phyloP scores from a whole-genome alignment of 768 basidiomycete species.

The Tulasnella sp. region DNA sequence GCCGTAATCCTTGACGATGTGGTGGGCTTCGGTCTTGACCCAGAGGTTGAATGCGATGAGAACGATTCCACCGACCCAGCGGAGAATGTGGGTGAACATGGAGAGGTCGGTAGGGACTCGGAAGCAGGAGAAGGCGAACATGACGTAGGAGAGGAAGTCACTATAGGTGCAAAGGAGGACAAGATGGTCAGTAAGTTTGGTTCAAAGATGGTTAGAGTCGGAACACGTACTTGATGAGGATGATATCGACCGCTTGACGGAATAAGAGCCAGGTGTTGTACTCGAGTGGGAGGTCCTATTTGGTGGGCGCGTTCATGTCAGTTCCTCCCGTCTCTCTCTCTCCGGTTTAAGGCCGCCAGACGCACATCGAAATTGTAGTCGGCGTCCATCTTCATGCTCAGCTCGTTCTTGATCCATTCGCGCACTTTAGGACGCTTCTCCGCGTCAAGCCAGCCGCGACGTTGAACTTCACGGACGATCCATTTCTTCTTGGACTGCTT shows the following conservation, averaged over 20 bases:
- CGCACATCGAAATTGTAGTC: constrained; percentile 88
- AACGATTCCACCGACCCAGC: constrained; percentile 80
- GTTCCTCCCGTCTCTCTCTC: not conserved
- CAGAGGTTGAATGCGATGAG: constrained; percentile 93
- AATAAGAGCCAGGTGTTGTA: constrained; percentile 97
- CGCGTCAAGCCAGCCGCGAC: constrained; percentile 83
- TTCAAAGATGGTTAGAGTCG: not conserved
- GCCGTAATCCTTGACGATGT: constrained; percentile 95
- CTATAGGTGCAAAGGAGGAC: constrained; percentile 35
- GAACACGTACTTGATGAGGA: constrained; percentile 77
- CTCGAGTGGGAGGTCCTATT: constrained; percentile 77
- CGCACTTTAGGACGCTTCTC: constrained; percentile 53
- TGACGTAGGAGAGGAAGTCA: constrained; percentile 88
- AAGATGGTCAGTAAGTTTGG: not conserved
- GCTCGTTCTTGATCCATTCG: constrained; percentile 77
- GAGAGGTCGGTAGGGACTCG: constrained; percentile 76
- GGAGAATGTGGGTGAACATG: constrained; percentile 62
- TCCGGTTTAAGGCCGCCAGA: constrained; percentile 21
- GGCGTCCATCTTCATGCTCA: constrained; percentile 87
- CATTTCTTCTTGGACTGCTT: constrained; percentile 93
- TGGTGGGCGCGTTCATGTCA: not conserved
- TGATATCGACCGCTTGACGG: constrained; percentile 90
- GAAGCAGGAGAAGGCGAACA: constrained; percentile 93
- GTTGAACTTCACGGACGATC: constrained; percentile 76
- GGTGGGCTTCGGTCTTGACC: constrained; percentile 97